Percentiles rank a stretch among this genome's conserved stretches.
phyloP scores from a whole-genome alignment of 2,329 filamentous ascomycete species.

The Cytospora piceae region DNA sequence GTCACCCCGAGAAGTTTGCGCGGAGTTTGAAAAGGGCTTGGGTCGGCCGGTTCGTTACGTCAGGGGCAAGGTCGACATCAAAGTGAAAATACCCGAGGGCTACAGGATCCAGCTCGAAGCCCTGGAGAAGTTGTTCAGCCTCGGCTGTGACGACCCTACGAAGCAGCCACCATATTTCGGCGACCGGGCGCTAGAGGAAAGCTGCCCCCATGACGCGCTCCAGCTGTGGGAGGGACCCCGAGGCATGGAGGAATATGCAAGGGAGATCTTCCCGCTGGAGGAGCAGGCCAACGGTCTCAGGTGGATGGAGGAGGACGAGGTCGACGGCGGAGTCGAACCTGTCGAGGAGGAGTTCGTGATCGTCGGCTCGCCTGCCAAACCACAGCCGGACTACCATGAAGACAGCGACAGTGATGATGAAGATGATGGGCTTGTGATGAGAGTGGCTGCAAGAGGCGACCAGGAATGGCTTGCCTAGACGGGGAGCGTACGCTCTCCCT shows the following conservation, averaged over 20 bases:
- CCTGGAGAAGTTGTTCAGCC: conserved; percentile 62
- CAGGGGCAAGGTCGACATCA: conserved; percentile 77
- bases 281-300: conserved; percentile 91
- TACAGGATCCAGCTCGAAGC: conserved; percentile 86
- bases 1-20: conserved; percentile 80
- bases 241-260: conserved; percentile 90
- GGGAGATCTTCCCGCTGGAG: conserved; percentile 91
- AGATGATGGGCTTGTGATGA: conserved; percentile 63
- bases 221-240: conserved; percentile 90
- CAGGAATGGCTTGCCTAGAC: conserved; percentile 61
- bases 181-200: conserved; percentile 57
- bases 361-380: conserved; percentile 23
- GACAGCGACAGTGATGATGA: conserved; percentile 54
- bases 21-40: conserved; percentile 77
- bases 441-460: conserved; percentile 59
- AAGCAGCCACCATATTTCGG: conserved; percentile 69
- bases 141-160: conserved; percentile 53
- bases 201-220: conserved; percentile 74
- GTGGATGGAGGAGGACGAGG: conserved; percentile 76
- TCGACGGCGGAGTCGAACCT: conserved; percentile 34
- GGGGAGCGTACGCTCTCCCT: not conserved
- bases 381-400: conserved; percentile 42
- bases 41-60: conserved; percentile 78
- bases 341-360: conserved; percentile 27
- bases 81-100: conserved; percentile 82